Evolutionary conservation across 306 rosid genomes (phyloP).

Genomic region (Begonia fuchsioides): DNA sequence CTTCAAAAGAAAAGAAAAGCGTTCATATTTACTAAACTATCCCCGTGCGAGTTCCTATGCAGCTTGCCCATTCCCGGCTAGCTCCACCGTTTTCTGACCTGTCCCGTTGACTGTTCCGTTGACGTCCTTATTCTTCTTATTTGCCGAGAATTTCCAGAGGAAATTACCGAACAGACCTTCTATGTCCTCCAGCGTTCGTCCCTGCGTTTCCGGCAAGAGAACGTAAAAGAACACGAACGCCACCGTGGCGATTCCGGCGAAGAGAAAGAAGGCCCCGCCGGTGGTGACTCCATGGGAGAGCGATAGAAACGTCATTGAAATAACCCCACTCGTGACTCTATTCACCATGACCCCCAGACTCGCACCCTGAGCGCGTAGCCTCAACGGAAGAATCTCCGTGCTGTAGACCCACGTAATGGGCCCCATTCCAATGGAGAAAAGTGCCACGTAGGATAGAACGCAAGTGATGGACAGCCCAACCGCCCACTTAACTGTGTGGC

Average conservation of each 20-base stretch:
- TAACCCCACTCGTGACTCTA: slow-evolving; percentile 34
- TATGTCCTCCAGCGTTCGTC: slow-evolving; percentile 59
- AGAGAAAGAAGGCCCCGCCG: slow-evolving; percentile 71
- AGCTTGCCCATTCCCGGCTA: slow-evolving; percentile 5
- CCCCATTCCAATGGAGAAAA: slow-evolving; percentile 69
- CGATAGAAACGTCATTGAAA: slow-evolving; percentile 71
- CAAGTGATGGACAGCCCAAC: slow-evolving; percentile 27
- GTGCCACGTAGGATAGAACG: slow-evolving; percentile 34
- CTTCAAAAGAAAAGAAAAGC: too few relatives aligned
- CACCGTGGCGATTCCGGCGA: slow-evolving; percentile 17
- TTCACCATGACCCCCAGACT: slow-evolving; percentile 48
- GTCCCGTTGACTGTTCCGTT: background rate
- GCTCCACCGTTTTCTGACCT: slow-evolving; percentile 7
- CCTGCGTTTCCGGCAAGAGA: slow-evolving; percentile 63
- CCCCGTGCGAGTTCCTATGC: background rate
- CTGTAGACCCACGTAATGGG: slow-evolving; percentile 73
- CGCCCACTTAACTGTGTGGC: slow-evolving; percentile 27
- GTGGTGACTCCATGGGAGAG: slow-evolving; percentile 25
- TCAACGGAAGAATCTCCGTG: slow-evolving; percentile 59
- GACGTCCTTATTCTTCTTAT: slow-evolving; percentile 3
- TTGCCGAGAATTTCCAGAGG: slow-evolving; percentile 13
- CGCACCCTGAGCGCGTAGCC: slow-evolving; percentile 63
- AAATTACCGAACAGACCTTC: slow-evolving; percentile 57
- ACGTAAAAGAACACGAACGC: slow-evolving; percentile 45
- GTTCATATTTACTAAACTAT: background rate